Conservation (phyloP, 305 asterid species). For the Fraxinus paxiana region DNA sequence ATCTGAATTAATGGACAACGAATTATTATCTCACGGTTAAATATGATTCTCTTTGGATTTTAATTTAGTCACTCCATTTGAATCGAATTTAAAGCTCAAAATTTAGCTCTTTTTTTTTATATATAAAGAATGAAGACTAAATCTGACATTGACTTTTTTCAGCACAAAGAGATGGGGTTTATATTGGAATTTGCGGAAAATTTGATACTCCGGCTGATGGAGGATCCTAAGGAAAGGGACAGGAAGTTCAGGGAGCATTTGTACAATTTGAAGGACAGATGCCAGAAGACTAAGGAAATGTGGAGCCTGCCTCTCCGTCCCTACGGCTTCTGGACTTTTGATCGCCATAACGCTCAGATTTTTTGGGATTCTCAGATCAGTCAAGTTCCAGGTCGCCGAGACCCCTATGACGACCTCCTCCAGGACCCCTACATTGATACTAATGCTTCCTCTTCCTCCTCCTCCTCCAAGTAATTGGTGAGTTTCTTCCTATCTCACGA, state of each 20-base stretch:
- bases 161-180: conserved; percentile 50
- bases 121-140: neutral
- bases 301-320: conserved; percentile 81
- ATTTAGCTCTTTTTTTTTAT: neutral
- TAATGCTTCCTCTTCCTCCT: conserved; percentile 7
- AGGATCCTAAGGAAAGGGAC: conserved; percentile 82
- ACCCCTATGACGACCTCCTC: conserved; percentile 82
- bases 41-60: neutral
- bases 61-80: neutral
- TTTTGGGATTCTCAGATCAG: conserved; percentile 67
- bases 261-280: conserved; percentile 41
- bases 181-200: conserved; percentile 94
- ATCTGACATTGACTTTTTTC: neutral
- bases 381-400: conserved; percentile 82
- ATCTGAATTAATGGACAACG: neutral
- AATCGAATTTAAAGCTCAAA: neutral
- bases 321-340: conserved; percentile 88
- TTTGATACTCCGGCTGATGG: conserved; percentile 73
- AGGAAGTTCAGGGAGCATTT: conserved; percentile 58
- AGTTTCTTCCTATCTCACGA: neutral
- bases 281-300: conserved; percentile 60
- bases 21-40: neutral
- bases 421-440: conserved; percentile 35
- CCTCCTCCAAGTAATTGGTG: conserved; percentile 16
- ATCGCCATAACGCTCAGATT: conserved; percentile 76